A percentile compares a stretch with the other conserved stretches of the same genome.
phyloP scores from a whole-genome alignment of 352 stramenopile genomes.

The Thalassiosira mediterranea region DNA sequence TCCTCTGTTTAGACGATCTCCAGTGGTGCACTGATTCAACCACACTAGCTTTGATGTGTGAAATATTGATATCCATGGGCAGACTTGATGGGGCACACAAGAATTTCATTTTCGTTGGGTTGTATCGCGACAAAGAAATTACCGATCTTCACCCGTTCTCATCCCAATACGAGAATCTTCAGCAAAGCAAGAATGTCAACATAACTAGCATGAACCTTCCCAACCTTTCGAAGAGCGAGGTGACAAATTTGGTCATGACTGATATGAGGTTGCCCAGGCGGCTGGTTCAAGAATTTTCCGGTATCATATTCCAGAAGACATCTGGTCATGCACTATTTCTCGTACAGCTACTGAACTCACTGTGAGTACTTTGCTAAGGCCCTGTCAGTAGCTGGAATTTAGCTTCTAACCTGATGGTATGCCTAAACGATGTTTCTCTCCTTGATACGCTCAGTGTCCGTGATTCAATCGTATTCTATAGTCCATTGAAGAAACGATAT shows the following conservation, averaged over 20 bases:
- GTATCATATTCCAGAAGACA: constrained; percentile 40
- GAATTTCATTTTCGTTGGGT: constrained; percentile 24
- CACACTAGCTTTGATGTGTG: constrained; percentile 11
- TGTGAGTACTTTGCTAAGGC: no score
- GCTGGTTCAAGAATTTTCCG: constrained; percentile 22
- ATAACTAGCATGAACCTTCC: constrained; percentile 23
- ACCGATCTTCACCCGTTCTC: constrained; percentile 14
- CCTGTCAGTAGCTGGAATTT: no score
- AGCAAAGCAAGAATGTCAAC: constrained; percentile 7
- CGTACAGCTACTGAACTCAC: constrained; percentile 44
- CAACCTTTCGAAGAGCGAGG: constrained; percentile 22
- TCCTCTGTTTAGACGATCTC: constrained; percentile 2
- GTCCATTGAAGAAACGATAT: constrained; percentile 21
- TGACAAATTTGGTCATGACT: constrained; percentile 27
- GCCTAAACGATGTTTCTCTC: no score
- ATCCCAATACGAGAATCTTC: constrained; percentile 5
- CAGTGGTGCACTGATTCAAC: constrained; percentile 23
- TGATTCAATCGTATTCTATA: constrained; percentile 30
- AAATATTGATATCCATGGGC: constrained; percentile 20
- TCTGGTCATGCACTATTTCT: constrained; percentile 40
- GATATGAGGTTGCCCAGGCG: constrained; percentile 33
- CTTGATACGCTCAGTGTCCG: no score
- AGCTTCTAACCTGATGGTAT: no score
- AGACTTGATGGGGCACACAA: background rate
- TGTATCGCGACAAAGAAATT: constrained; percentile 22